Percentiles rank a stretch among this genome's conserved stretches.
Conservation (phyloP, 2,329 filamentous ascomycete genomes). For the Aspergillus novofumigatus region DNA sequence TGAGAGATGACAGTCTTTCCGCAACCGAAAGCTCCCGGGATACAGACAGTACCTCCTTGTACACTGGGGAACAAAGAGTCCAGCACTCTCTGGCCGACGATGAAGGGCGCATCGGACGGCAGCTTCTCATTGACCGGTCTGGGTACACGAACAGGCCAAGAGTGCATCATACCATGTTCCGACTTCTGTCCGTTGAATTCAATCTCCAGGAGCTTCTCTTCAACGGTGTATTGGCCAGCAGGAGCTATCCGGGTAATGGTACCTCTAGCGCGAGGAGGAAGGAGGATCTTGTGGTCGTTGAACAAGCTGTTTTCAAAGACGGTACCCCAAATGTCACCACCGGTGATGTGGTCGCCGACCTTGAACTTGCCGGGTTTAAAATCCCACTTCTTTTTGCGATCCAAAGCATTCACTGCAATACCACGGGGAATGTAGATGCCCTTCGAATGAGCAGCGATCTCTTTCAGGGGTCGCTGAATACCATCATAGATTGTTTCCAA, state of each 20-base stretch:
- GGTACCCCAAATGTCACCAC: constrained; percentile 90
- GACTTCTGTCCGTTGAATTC: constrained; percentile 97
- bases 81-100: constrained; percentile 94
- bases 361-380: constrained; percentile 82
- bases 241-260: constrained; percentile 86
- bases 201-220: constrained; percentile 88
- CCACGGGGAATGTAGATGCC: constrained; percentile 98
- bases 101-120: constrained; percentile 81
- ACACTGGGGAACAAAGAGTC: constrained; percentile 96
- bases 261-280: constrained; percentile 84
- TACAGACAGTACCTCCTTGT: constrained; percentile 94
- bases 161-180: constrained; percentile 96
- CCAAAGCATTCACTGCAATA: constrained; percentile 79
- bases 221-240: constrained; percentile 90
- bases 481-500: constrained; percentile 99
- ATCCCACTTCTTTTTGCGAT: constrained; percentile 92
- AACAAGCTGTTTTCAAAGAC: constrained; percentile 97
- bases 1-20: constrained; percentile 99
- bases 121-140: constrained; percentile 90
- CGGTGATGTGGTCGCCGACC: constrained; percentile 94
- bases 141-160: constrained; percentile 95
- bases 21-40: constrained; percentile 96
- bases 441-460: constrained; percentile 70
- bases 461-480: constrained; percentile 90
- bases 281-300: constrained; percentile 85